Evolutionary conservation across 176 grass and related monocot species (phyloP), one percentile per base, ranked within the genome.

Genomic region (Stipa capillata): DNA sequence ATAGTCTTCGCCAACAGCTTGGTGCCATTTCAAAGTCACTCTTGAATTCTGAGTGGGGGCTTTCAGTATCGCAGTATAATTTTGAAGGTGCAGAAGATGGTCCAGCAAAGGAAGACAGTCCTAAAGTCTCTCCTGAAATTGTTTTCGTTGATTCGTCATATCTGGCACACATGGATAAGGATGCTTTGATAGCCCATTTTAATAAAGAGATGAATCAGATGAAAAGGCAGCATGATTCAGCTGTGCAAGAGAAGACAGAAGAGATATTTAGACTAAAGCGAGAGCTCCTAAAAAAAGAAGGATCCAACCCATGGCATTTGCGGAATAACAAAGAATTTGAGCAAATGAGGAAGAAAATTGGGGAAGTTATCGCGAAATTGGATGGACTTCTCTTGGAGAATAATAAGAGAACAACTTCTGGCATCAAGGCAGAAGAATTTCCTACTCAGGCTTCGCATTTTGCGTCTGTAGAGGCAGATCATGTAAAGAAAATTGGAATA

Each of bases 271-370:
- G 24, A 64, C 80, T 93, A 31, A 89, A 87, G 20, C 76, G 87
- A 6, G 59, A 87, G 0, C 34, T 69, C 57, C 71, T 84, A 33
- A 89, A 54, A 0, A 85, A 68, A 32, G 84, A 92, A 31, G 83
- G 90, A 51, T 18, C 83, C 53, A 86, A 76, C 60, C 75, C 83
- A 32, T 85, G 7, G 53, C 82, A 89, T 67, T 80, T 86, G 77
- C 77, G 80, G 1, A 77, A 82, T 52, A 88, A 92, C n/a, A 93
- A 87, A 71, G 90, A 93, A 55, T 71, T 84, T 81, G 87, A 93
- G 53, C 83, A 75, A 14, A 86, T 86, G 34, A 89, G 83, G 76
- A 93, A 87, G 76, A 89, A 89, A 78, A 80, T 93, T 0, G 45
- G 34, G 33, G 84, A 83, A 45, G 61, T 78, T 60, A 61, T 93